Evolutionary conservation across 306 rosid species (phyloP).

Genomic region (Geum urbanum): DNA sequence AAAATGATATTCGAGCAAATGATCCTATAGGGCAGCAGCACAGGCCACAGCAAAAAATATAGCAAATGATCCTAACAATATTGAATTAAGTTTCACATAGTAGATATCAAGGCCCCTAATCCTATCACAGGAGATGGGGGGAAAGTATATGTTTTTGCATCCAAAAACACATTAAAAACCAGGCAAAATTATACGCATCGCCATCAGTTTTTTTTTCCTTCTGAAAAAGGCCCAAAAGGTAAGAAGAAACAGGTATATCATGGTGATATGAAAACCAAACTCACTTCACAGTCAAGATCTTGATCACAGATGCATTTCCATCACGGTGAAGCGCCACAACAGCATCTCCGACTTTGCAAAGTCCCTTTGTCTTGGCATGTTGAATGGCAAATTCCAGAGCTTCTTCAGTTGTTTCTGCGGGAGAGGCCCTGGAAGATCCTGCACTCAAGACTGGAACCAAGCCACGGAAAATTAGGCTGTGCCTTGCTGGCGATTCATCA

Average conservation of each 20-base stretch:
- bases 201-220: constrained; percentile 11
- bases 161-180: constrained; percentile 16
- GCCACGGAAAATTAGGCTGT: constrained; percentile 95
- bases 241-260: constrained; percentile 4
- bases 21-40: neutral
- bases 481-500: constrained; percentile 97
- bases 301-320: constrained; percentile 86
- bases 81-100: constrained; percentile 1
- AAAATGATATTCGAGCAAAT: neutral
- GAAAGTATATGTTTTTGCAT: constrained; percentile 10
- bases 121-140: constrained; percentile 12
- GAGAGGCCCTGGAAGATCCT: constrained; percentile 88
- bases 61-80: constrained; percentile 10
- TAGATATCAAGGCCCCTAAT: neutral
- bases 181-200: constrained; percentile 14
- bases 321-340: constrained; percentile 90
- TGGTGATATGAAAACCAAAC: neutral
- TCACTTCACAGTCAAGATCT: constrained; percentile 96
- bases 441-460: constrained; percentile 82
- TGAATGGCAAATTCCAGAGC: constrained; percentile 77
- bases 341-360: constrained; percentile 83
- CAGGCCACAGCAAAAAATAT: constrained; percentile 9
- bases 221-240: neutral
- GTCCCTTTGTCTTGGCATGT: constrained; percentile 69
- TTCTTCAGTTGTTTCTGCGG: constrained; percentile 85